Evolutionary conservation across 2,329 filamentous ascomycete species (phyloP).

Genomic region (Fusarium protoensiforme): DNA sequence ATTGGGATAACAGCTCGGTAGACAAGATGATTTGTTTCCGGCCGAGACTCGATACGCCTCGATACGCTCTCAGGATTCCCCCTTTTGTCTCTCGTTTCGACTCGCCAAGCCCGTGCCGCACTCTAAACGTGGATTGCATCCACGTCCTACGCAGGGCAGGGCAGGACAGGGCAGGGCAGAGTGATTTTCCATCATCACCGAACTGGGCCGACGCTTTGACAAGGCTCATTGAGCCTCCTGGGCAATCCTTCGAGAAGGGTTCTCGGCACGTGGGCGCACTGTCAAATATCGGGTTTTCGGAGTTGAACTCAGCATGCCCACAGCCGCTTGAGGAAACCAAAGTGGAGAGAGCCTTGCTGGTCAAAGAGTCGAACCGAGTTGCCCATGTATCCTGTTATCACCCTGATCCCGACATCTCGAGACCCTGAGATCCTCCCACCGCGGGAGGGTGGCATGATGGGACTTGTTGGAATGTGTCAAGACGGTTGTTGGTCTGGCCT

Average conservation of each 20-base stretch:
- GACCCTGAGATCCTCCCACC: constrained; percentile 11
- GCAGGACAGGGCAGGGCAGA: neutral
- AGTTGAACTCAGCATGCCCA: constrained; percentile 9
- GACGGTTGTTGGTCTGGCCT: constrained; percentile 8
- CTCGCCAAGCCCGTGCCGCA: neutral
- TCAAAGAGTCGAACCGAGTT: neutral
- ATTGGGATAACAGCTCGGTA: constrained; percentile 28
- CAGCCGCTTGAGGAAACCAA: constrained; percentile 14
- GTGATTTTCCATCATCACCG: neutral
- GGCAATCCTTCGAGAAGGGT: constrained; percentile 33
- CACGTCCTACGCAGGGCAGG: neutral
- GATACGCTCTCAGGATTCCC: constrained; percentile 9
- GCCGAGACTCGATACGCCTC: neutral
- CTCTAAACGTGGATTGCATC: neutral
- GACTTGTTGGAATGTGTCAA: constrained; percentile 25
- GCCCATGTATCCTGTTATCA: neutral
- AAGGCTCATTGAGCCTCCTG: neutral
- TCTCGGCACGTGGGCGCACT: constrained; percentile 29
- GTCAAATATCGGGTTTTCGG: constrained; percentile 2
- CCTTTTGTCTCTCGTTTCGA: constrained; percentile 15
- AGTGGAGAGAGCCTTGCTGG: constrained; percentile 3
- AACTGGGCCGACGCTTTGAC: neutral
- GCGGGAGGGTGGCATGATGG: constrained; percentile 8
- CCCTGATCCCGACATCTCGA: constrained; percentile 5
- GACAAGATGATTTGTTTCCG: constrained; percentile 1